Base-by-base conservation (phyloP, 139 green algal species). In the Spirogloea muscicola region DNA sequence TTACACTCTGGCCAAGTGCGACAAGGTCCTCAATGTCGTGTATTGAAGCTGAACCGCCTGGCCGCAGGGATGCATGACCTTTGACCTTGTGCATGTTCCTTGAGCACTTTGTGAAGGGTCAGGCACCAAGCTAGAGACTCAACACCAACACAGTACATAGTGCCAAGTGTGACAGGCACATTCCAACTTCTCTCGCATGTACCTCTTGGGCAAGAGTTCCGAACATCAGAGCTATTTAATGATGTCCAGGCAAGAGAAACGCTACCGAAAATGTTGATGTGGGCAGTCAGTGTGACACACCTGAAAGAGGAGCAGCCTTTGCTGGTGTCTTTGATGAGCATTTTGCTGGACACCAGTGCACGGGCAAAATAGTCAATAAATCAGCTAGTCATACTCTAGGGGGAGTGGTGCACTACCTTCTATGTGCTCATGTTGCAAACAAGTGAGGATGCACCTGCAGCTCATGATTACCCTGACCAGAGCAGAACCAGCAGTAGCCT, bases 11-110 rank as follows among this genome's bases (percentile, higher is more conserved):
- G 27, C 87, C 89, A 1, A 82, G 59, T 0, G 71, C 72, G 25
- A 81, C 72, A 39, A 98, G 77, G 61, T 98, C 93, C 71, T 98
- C 93, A 65, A 98, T 95, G 81, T 97, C 93, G 60, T 92, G 85
- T 46, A 96, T 85, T 60, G 84, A 13, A 13, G 69, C 27, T 21
- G 16, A 21, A 3, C 46, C 37, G 27, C 48, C 65, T 7, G 39
- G 33, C 64, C 40, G 44, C 60, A 67, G 38, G 1, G 58, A 67
- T 33, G 49, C 2, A 68, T 72, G 61, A 13, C 31, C 27, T 43
- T 57, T 31, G 29, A 75, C 34, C 7, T 79, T 48, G 6, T 49
- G 27, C n/a, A 79, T n/a, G 43, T 67, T 75, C 7, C 60, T 67
- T n/a, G n/a, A n/a, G n/a, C n/a, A n/a, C n/a, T n/a, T n/a, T n/a